phyloP scores from a whole-genome alignment of 352 stramenopile genomes.

The Phytopythium delawarense region DNA sequence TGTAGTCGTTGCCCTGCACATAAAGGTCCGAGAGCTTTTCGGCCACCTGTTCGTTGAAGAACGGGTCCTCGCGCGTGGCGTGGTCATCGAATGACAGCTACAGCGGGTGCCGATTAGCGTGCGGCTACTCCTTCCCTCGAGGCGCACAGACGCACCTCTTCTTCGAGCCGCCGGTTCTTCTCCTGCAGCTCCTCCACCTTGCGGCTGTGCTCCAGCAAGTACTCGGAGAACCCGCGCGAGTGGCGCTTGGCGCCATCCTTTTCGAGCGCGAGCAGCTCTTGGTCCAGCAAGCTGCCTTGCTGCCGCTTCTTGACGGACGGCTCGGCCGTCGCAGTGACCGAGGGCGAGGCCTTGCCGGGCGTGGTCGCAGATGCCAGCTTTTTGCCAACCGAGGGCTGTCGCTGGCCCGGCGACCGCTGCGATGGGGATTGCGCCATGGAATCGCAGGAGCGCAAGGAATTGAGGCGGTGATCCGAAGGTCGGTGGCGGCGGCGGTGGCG shows the following conservation, averaged over 20 bases:
- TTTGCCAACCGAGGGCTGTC: slow-evolving; percentile 3
- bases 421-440: slow-evolving; percentile 2
- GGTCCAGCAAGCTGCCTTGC: slow-evolving; percentile 51
- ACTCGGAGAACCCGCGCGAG: slow-evolving; percentile 53
- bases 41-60: slow-evolving; percentile 66
- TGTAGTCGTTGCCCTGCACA: slow-evolving; percentile 77
- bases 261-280: slow-evolving; percentile 65
- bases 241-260: slow-evolving; percentile 75
- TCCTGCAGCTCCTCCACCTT: slow-evolving; percentile 73
- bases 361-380: neutral
- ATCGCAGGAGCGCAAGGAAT: neutral
- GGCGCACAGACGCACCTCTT: slow-evolving; percentile 39
- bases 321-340: neutral
- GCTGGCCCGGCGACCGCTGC: neutral
- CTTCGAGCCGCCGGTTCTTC: slow-evolving; percentile 72
- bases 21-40: slow-evolving; percentile 80
- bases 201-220: slow-evolving; percentile 66
- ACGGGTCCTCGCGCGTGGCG: slow-evolving; percentile 60
- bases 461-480: too few species aligned
- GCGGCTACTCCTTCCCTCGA: too few species aligned
- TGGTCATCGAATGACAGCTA: slow-evolving; percentile 78
- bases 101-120: neutral
- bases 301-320: slow-evolving; percentile 33
- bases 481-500: too few species aligned
- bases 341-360: neutral